Evolutionary conservation across 1,284 basidiomycete genomes (phyloP), one percentile per base, ranked within the genome.

Genomic region (Malassezia globosa): DNA sequence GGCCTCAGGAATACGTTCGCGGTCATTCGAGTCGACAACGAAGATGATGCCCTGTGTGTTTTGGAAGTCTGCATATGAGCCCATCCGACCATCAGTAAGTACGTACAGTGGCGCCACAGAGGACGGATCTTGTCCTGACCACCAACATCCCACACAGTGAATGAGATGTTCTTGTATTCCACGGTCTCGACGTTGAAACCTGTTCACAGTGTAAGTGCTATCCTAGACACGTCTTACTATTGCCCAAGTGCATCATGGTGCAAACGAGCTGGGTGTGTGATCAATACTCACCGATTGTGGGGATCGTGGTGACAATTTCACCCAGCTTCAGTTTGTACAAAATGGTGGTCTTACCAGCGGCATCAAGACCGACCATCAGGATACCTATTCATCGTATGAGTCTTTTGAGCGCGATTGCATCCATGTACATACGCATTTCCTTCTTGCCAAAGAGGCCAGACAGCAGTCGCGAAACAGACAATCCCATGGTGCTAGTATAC

Each of bases 31-130:
- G 76, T 99, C 94, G 60, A 99, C 90, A 50, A 99, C 94, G 75
- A 97, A 99, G 73, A 99, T 97, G 77, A 99, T 96, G 64, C 92
- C 94, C 77, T 99, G 94, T 40, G 94, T 99, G 80, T 97, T 97
- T 77, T 97, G 94, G 87, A 95, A 99, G 79, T 99, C 92, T 60
- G 46, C 7, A 10, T 3, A 33, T 16, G 23, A 47, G 43, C 13
- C 13, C 18, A 2, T 18, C 8, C 4, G n/a, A n/a, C 16, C 13
- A 21, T 16, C n/a, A 27, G n/a, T n/a, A 16, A 7, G 14, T 16
- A 74, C 74, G 82, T 81, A 92, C 90, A 97, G 79, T 97, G 92
- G 81, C 92, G 89, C 92, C 92, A 97, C 68, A 97, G 78, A 39
- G 94, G 94, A 57, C 94, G 80, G 54, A 75, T 75, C 69, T 75